Evolutionary conservation across 2,329 filamentous ascomycete genomes (phyloP).

Genomic region (Stachybotrys chlorohalonatus): DNA sequence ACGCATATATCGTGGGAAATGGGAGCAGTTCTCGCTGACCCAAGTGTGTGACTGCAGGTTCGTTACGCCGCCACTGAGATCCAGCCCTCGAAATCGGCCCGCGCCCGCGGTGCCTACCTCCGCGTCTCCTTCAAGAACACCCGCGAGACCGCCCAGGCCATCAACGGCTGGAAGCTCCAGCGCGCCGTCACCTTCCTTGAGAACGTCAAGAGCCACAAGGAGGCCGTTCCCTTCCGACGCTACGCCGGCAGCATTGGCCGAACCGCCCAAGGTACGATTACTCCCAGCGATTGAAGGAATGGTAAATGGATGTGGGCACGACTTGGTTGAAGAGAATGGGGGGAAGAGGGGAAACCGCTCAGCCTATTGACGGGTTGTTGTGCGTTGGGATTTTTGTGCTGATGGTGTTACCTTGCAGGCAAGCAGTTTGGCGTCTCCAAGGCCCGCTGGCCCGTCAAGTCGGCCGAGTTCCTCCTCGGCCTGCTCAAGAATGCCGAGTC

Average conservation of each 20-base stretch:
- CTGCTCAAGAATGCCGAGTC: constrained; percentile 97
- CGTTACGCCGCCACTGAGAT: constrained; percentile 93
- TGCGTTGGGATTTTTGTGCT: constrained; percentile 8
- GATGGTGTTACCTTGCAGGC: constrained; percentile 46
- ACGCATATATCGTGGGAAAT: not conserved
- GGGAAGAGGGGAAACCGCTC: not conserved
- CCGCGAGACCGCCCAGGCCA: constrained; percentile 97
- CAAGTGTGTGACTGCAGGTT: constrained; percentile 47
- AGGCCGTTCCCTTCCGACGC: constrained; percentile 97
- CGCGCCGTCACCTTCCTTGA: constrained; percentile 94
- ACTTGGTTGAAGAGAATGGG: not conserved
- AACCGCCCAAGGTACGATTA: constrained; percentile 86
- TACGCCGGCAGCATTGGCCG: constrained; percentile 94
- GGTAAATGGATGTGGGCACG: not conserved
- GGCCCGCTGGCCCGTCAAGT: constrained; percentile 99
- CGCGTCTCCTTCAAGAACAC: constrained; percentile 99
- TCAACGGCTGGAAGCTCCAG: constrained; percentile 98
- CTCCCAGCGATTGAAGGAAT: not conserved
- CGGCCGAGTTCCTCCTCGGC: constrained; percentile 92
- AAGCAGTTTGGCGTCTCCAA: constrained; percentile 98
- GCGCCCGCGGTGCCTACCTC: constrained; percentile 96
- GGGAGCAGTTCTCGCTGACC: not conserved
- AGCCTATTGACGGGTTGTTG: not conserved
- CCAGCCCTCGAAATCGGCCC: constrained; percentile 84
- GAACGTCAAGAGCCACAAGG: constrained; percentile 94